phyloP scores from a whole-genome alignment of 2,329 filamentous ascomycete genomes.

The Endocalyx cinctus region DNA sequence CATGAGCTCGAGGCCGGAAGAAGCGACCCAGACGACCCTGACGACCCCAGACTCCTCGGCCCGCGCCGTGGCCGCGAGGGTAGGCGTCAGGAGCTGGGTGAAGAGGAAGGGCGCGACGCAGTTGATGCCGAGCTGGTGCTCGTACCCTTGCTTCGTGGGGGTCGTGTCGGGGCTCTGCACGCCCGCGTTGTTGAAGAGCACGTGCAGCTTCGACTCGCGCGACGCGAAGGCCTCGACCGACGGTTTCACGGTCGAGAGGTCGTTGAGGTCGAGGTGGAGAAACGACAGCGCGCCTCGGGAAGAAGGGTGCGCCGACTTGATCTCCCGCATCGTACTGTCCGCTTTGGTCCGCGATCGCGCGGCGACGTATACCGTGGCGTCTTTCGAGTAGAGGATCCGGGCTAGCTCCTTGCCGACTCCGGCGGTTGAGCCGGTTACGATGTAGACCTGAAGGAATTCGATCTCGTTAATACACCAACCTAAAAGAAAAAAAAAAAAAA shows the following conservation, averaged over 20 bases:
- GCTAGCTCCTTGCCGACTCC: constrained; percentile 8
- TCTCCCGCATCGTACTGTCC: constrained; percentile 3
- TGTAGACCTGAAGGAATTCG: constrained; percentile 8
- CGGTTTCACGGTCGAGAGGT: constrained; percentile 33
- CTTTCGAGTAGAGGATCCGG: constrained; percentile 9
- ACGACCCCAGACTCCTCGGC: constrained; percentile 8
- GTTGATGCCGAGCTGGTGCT: constrained; percentile 25
- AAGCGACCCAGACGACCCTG: constrained; percentile 24
- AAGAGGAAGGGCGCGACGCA: constrained; percentile 23
- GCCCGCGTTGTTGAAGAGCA: constrained; percentile 36
- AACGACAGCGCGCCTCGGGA: constrained; percentile 31
- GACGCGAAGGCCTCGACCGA: constrained; percentile 31
- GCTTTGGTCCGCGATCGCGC: constrained; percentile 9
- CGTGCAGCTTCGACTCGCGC: constrained; percentile 31
- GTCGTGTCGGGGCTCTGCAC: constrained; percentile 24
- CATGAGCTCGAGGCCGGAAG: constrained; percentile 11
- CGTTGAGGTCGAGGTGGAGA: constrained; percentile 33
- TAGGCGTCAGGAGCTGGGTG: constrained; percentile 19
- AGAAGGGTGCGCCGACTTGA: constrained; percentile 23
- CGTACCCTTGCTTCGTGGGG: constrained; percentile 26
- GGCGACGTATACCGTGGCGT: constrained; percentile 9
- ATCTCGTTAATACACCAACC: not conserved
- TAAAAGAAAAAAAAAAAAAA: too few species aligned
- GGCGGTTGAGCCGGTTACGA: constrained; percentile 9
- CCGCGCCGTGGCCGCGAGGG: constrained; percentile 17